Evolutionary conservation across 2,329 filamentous ascomycete species (phyloP).

Genomic region (Sclerotinia glacialis): DNA sequence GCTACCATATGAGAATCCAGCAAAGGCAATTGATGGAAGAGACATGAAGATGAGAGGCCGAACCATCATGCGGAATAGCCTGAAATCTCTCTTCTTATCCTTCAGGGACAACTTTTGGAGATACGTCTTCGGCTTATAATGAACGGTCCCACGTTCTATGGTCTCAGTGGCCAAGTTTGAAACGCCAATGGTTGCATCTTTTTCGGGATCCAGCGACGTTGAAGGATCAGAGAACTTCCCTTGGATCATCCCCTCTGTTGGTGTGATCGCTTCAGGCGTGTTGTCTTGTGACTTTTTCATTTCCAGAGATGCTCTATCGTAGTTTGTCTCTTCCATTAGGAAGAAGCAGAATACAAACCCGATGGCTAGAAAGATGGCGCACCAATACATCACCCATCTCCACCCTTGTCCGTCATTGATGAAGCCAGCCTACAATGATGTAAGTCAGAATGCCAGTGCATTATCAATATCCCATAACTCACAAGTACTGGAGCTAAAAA

Average conservation of each 20-base stretch:
- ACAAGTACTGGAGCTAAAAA: conserved; percentile 48
- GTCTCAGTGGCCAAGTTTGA: background rate
- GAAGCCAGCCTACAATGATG: conserved; percentile 43
- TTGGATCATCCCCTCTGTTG: conserved; percentile 18
- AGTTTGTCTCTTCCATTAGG: conserved; percentile 59
- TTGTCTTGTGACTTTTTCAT: conserved; percentile 15
- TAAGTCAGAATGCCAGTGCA: background rate
- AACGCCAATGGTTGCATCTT: conserved; percentile 5
- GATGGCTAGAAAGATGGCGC: conserved; percentile 51
- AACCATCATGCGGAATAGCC: conserved; percentile 37
- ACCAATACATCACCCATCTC: conserved; percentile 53
- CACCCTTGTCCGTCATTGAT: conserved; percentile 49
- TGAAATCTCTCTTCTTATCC: conserved; percentile 34
- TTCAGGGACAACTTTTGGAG: conserved; percentile 33
- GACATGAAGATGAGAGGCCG: conserved; percentile 38
- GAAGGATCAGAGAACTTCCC: background rate
- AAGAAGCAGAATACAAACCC: conserved; percentile 54
- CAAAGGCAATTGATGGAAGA: conserved; percentile 40
- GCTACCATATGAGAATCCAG: conserved; percentile 41
- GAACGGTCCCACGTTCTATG: conserved; percentile 13
- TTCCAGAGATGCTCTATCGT: conserved; percentile 30
- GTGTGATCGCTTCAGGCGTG: conserved; percentile 24
- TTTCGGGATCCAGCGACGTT: conserved; percentile 26
- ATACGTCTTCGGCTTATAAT: conserved; percentile 33
- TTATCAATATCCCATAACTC: background rate